Evolutionary conservation across 2,329 filamentous ascomycete genomes (phyloP).

Genomic region (Calonectria crousiana): DNA sequence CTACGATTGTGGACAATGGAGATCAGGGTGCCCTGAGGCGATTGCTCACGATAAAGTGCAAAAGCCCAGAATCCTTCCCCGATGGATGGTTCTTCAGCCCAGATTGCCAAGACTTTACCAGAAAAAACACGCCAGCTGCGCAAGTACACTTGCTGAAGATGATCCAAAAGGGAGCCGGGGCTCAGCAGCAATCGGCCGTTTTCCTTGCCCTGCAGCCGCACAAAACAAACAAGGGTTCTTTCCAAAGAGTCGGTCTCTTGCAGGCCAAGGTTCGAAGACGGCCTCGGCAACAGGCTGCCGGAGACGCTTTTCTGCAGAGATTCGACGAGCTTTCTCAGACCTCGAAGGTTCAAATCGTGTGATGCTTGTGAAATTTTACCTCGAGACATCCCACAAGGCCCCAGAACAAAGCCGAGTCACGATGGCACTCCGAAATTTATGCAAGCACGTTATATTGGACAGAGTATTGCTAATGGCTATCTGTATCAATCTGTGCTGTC

Average conservation of each 20-base stretch:
- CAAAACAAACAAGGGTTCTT: not conserved
- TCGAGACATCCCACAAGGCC: not conserved
- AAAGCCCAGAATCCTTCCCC: not conserved
- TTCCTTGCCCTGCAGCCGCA: constrained; percentile 18
- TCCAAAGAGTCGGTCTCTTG: constrained; percentile 19
- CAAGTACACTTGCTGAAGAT: constrained; percentile 19
- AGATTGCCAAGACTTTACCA: constrained; percentile 7
- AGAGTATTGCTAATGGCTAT: not conserved
- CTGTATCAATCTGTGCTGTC: not conserved
- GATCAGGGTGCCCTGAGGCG: not conserved
- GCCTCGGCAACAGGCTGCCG: not conserved
- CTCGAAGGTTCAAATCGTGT: constrained; percentile 16
- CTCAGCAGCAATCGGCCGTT: not conserved
- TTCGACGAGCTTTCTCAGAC: constrained; percentile 12
- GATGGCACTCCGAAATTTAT: not conserved
- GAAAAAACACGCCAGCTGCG: not conserved
- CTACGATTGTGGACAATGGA: not conserved
- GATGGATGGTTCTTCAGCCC: constrained; percentile 24
- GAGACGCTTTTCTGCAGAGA: not conserved
- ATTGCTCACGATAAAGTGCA: not conserved
- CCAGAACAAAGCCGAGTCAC: not conserved
- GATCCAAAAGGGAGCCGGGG: constrained; percentile 8
- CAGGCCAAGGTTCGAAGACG: constrained; percentile 1
- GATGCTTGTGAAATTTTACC: not conserved
- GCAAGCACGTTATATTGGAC: constrained; percentile 1